Percentiles rank a stretch among this genome's conserved stretches.
Evolutionary conservation across 2,329 filamentous ascomycete genomes (phyloP).

Genomic region (Rhinocladiella mackenziei): DNA sequence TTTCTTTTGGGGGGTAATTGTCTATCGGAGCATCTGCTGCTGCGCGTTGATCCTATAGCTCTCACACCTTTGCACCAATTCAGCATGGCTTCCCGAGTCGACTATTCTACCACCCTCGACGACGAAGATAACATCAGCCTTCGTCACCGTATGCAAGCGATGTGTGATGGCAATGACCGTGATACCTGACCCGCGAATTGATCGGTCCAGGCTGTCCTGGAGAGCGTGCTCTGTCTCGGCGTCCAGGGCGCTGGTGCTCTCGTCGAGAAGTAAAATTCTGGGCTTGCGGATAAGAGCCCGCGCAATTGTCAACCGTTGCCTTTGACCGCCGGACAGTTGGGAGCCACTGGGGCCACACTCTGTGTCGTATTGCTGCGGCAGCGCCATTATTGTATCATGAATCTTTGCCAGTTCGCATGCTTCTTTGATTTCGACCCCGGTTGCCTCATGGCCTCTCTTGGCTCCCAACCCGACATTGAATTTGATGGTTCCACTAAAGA

Average conservation of each 20-base stretch:
- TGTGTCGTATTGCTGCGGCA: constrained; percentile 51
- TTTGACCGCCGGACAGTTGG: constrained; percentile 55
- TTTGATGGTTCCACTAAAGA: constrained; percentile 84
- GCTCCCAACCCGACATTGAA: constrained; percentile 85
- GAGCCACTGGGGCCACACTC: constrained; percentile 53
- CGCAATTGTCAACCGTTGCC: constrained; percentile 57
- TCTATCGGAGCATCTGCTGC: constrained; percentile 10
- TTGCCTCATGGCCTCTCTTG: constrained; percentile 52
- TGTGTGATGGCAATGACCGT: constrained; percentile 43
- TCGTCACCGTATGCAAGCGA: constrained; percentile 40
- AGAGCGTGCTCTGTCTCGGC: constrained; percentile 50
- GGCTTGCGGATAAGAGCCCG: constrained; percentile 55
- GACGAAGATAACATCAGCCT: constrained; percentile 76
- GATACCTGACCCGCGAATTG: constrained; percentile 50
- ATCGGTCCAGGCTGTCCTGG: constrained; percentile 36
- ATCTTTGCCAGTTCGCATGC: constrained; percentile 63
- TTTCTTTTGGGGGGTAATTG: neutral
- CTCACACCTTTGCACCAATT: constrained; percentile 65
- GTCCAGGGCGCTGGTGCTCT: constrained; percentile 58
- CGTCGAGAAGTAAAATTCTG: constrained; percentile 56
- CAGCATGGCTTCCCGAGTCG: constrained; percentile 74
- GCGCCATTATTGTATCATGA: constrained; percentile 47
- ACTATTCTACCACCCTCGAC: constrained; percentile 66
- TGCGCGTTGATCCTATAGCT: constrained; percentile 51
- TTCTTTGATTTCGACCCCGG: constrained; percentile 67